These are phyloP conservation scores for Berkeleyomyces basicola DNA, from an alignment of 2,329 filamentous ascomycete species.

Conservation along the genomic window DNA sequence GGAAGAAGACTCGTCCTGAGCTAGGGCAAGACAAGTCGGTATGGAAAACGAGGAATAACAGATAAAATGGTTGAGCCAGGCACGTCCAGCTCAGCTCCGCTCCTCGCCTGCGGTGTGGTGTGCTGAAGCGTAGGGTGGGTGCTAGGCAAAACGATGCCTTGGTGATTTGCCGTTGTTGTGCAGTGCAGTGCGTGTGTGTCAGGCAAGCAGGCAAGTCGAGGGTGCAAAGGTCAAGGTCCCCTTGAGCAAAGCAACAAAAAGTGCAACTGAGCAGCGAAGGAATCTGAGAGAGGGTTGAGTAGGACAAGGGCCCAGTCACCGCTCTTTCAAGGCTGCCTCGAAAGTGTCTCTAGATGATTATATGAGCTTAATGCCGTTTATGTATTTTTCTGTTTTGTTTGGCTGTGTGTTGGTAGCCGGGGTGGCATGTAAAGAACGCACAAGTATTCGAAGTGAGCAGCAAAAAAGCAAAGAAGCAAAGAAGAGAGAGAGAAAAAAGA, in stretches of 20 bases:
- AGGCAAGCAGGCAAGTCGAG: not conserved
- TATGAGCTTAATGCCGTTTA: not conserved
- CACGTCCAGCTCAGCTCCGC: not conserved
- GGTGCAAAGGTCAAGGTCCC: not conserved
- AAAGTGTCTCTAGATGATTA: not conserved
- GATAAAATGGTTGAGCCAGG: slow-evolving; percentile 2
- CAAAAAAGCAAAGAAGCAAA: not conserved
- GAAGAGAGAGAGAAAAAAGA: not conserved
- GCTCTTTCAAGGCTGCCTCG: slow-evolving; percentile 9
- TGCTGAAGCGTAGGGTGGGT: too few species aligned
- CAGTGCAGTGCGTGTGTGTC: slow-evolving; percentile 1
- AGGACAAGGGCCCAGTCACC: slow-evolving; percentile 9
- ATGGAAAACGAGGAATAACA: slow-evolving; percentile 6
- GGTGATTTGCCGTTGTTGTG: not conserved
- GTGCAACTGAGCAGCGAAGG: slow-evolving; percentile 4
- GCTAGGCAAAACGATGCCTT: not conserved
- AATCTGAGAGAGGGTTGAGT: slow-evolving; percentile 1
- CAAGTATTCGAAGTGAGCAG: not conserved
- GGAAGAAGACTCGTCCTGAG: slow-evolving; percentile 7
- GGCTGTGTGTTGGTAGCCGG: too few species aligned
- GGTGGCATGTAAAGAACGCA: not conserved
- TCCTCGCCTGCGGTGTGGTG: too few species aligned
- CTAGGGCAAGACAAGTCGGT: slow-evolving; percentile 4
- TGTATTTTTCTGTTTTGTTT: not conserved
- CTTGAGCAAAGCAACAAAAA: not conserved